phyloP scores from a whole-genome alignment of 2,329 filamentous ascomycete genomes.

The Penicillium oxalicum region DNA sequence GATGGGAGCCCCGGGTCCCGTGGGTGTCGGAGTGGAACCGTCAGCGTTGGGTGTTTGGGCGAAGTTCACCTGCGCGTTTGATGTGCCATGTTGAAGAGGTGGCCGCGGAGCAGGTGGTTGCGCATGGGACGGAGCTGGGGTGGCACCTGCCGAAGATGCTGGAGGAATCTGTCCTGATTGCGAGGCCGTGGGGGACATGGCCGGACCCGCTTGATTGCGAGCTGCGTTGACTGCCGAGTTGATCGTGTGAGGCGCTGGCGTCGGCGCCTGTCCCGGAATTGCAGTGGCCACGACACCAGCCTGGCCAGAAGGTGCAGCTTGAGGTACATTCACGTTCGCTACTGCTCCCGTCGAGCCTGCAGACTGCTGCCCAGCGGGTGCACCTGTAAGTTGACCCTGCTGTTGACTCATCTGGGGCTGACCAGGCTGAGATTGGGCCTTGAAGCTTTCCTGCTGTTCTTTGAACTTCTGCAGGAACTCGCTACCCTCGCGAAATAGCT shows the following conservation, averaged over 20 bases:
- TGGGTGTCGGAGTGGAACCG: slow-evolving; percentile 28
- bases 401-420: slow-evolving; percentile 21
- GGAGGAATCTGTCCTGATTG: slow-evolving; percentile 29
- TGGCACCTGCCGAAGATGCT: slow-evolving; percentile 24
- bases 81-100: slow-evolving; percentile 27
- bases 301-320: slow-evolving; percentile 16
- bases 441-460: slow-evolving; percentile 44
- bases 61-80: slow-evolving; percentile 25
- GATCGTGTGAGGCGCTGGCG: slow-evolving; percentile 42
- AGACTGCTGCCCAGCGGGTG: slow-evolving; percentile 18
- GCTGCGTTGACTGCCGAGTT: slow-evolving; percentile 45
- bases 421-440: slow-evolving; percentile 29
- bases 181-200: slow-evolving; percentile 33
- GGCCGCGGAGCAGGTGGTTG: slow-evolving; percentile 21
- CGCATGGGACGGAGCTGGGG: slow-evolving; percentile 20
- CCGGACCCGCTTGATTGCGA: slow-evolving; percentile 35
- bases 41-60: slow-evolving; percentile 28
- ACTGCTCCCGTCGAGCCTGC: slow-evolving; percentile 13
- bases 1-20: slow-evolving; percentile 25
- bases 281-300: slow-evolving; percentile 22
- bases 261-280: slow-evolving; percentile 30
- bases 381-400: slow-evolving; percentile 14
- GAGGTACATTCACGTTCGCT: slow-evolving; percentile 15
- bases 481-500: slow-evolving; percentile 39
- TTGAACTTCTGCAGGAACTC: slow-evolving; percentile 45